phyloP scores from a whole-genome alignment of 2,329 filamentous ascomycete genomes.

The Colletotrichum sojae region DNA sequence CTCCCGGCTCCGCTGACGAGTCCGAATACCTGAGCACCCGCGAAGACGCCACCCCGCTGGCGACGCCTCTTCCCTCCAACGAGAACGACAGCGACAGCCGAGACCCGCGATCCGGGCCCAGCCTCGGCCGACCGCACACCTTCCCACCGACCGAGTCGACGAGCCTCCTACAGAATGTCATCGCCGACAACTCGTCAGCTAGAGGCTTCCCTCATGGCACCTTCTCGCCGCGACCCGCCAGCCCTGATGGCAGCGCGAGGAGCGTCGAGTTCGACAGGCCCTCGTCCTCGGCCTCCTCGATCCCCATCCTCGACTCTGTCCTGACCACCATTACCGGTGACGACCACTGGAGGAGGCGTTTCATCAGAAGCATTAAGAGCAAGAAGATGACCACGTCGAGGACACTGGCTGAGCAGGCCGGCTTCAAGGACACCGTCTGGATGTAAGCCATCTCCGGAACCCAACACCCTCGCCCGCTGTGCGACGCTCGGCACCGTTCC shows the following conservation, averaged over 20 bases:
- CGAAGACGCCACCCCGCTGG: constrained; percentile 38
- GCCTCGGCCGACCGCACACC: constrained; percentile 34
- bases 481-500: background rate
- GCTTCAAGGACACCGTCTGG: constrained; percentile 78
- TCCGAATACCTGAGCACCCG: constrained; percentile 42
- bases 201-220: constrained; percentile 79
- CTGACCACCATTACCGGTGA: constrained; percentile 55
- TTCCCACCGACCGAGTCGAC: constrained; percentile 62
- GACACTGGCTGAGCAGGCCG: constrained; percentile 79
- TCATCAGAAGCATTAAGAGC: constrained; percentile 66
- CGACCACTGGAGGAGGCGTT: constrained; percentile 64
- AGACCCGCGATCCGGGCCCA: constrained; percentile 45
- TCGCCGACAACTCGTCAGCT: constrained; percentile 57
- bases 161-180: constrained; percentile 58
- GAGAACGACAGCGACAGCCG: constrained; percentile 33
- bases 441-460: constrained; percentile 71
- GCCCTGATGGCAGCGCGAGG: constrained; percentile 56
- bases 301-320: constrained; percentile 56
- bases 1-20: constrained; percentile 39
- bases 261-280: constrained; percentile 52
- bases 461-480: background rate
- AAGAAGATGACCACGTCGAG: constrained; percentile 82
- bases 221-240: constrained; percentile 77
- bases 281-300: constrained; percentile 49
- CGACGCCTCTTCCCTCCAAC: constrained; percentile 28